These are phyloP conservation scores for Beta corolliflora DNA, from an alignment of 179 eudicot genomes.

Conservation along the genomic window DNA sequence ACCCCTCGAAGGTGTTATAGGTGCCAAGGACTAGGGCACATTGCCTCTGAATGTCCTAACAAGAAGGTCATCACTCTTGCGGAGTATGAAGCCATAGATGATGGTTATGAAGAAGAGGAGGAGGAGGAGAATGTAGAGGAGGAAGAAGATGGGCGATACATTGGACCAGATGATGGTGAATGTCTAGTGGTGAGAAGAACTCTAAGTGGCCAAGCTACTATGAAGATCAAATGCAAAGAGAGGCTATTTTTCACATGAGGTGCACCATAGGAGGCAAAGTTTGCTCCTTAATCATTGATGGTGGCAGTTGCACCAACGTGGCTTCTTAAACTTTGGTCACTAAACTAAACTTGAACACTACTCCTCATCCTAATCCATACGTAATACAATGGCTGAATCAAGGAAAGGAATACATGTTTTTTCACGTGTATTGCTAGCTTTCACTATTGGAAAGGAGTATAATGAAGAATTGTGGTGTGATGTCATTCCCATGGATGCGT, in stretches of 20 bases:
- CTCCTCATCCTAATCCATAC: no score
- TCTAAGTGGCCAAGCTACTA: neutral
- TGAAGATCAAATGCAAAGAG: neutral
- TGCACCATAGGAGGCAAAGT: neutral
- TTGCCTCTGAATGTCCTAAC: neutral
- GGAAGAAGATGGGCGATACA: neutral
- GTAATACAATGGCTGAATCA: no score
- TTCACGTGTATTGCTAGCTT: no score
- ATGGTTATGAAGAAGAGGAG: no score
- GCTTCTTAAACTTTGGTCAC: no score
- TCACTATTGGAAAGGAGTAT: no score
- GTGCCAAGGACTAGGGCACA: slow-evolving; percentile 5
- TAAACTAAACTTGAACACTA: no score
- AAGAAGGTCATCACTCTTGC: neutral
- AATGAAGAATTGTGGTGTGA: no score
- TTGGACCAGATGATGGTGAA: neutral
- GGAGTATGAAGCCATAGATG: neutral
- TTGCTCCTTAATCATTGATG: no score
- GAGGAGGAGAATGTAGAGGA: neutral
- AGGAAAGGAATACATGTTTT: no score
- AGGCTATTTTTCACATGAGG: neutral
- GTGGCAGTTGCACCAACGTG: no score
- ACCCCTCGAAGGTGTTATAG: neutral
- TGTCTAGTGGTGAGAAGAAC: neutral
- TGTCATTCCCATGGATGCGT: no score